A percentile compares a stretch with the other conserved stretches of the same genome.
These are phyloP conservation scores for Globisporangium sylvaticum DNA, from an alignment of 352 stramenopile genomes.

Conservation along the genomic window DNA sequence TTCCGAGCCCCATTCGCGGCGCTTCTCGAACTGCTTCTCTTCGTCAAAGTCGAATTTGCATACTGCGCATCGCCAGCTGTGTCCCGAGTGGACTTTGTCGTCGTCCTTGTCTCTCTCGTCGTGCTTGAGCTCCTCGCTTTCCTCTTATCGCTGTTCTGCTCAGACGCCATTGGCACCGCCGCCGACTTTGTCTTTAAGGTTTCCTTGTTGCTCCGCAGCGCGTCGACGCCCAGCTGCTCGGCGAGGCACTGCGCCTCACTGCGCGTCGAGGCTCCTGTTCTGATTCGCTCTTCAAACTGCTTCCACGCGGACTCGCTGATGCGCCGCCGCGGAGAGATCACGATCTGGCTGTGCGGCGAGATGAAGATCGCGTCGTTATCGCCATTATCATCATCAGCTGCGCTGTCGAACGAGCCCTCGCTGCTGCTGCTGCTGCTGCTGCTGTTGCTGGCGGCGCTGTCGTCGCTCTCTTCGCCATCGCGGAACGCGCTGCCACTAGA, in stretches of 20 bases:
- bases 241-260: conserved; percentile 10
- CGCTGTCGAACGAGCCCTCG: background rate
- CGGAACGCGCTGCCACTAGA: background rate
- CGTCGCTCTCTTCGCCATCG: too few species aligned
- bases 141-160: background rate
- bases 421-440: background rate
- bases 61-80: background rate
- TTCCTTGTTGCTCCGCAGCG: background rate
- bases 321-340: conserved; percentile 48
- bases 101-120: background rate
- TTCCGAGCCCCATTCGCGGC: background rate
- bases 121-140: background rate
- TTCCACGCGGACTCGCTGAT: conserved; percentile 15
- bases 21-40: background rate
- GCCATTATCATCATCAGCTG: background rate
- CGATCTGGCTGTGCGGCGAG: conserved; percentile 49
- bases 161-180: background rate
- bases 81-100: background rate
- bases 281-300: conserved; percentile 7
- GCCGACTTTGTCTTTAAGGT: background rate
- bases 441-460: background rate
- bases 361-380: conserved; percentile 54
- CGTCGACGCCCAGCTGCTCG: background rate
- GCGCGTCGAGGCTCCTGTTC: background rate
- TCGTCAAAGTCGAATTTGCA: background rate